Evolutionary conservation across 1,284 basidiomycete species (phyloP).

Genomic region (Ceratobasidium sp.): DNA sequence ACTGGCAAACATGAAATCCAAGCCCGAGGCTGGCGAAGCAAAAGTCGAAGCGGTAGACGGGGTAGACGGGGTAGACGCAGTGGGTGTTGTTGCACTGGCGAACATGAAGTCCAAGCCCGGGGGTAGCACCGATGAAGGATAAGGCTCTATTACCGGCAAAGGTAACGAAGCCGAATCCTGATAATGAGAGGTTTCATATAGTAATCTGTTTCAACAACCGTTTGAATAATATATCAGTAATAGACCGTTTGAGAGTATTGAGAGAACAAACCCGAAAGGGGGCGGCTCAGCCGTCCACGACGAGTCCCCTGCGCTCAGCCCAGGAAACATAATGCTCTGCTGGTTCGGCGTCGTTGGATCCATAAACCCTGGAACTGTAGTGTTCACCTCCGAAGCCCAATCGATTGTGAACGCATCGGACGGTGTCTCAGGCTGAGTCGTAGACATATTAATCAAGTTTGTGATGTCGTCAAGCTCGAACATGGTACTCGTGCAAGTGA

Average conservation of each 20-base stretch:
- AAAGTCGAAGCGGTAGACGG: background rate
- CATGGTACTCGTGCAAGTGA: background rate
- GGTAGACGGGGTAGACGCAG: background rate
- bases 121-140: background rate
- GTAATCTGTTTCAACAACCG: background rate
- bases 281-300: conserved; percentile 4
- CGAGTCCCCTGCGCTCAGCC: background rate
- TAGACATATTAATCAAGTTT: background rate
- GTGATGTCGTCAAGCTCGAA: conserved; percentile 2
- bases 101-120: background rate
- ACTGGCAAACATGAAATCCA: background rate
- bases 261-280: background rate
- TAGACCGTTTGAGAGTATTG: background rate
- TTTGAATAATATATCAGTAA: conserved; percentile 1
- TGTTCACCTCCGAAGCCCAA: background rate
- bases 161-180: background rate
- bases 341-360: background rate
- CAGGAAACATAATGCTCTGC: background rate
- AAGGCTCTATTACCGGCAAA: background rate
- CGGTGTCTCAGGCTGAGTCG: background rate
- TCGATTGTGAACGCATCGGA: background rate
- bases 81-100: background rate
- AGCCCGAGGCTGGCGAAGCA: background rate
- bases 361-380: background rate
- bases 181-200: background rate